Evolutionary conservation across 176 grass and related monocot genomes (phyloP).

Genomic region (Rhynchospora pubera): DNA sequence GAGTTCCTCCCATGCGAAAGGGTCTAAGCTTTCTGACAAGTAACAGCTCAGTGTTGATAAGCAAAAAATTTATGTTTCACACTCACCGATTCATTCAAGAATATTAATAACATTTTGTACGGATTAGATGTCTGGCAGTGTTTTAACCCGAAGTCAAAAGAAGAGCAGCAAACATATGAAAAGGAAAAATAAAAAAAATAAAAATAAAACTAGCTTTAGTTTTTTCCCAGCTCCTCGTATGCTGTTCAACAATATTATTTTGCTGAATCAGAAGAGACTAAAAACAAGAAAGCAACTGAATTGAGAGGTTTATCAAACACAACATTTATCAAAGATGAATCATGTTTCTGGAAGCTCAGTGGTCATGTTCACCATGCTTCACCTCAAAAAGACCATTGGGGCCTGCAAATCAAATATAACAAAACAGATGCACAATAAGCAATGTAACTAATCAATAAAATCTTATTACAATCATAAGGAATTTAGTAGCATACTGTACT

Average conservation of each 20-base stretch:
- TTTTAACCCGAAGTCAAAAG: not conserved
- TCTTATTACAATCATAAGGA: not conserved
- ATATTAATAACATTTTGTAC: not conserved
- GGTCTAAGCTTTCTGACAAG: no score
- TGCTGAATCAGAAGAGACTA: slow-evolving; percentile 13
- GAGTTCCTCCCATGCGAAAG: not conserved
- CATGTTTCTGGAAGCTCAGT: slow-evolving; percentile 10
- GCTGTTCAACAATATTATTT: slow-evolving; percentile 45
- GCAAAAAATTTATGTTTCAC: not conserved
- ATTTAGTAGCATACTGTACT: not conserved
- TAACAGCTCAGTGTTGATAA: no score
- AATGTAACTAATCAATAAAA: not conserved
- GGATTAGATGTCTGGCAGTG: not conserved
- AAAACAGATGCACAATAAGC: not conserved
- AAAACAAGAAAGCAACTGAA: slow-evolving; percentile 27
- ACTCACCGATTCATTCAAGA: not conserved
- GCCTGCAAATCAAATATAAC: slow-evolving; percentile 33
- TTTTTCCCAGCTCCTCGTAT: slow-evolving; percentile 28
- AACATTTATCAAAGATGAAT: slow-evolving; percentile 11
- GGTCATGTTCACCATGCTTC: slow-evolving; percentile 49
- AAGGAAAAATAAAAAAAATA: not conserved
- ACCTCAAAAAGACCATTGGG: slow-evolving; percentile 69
- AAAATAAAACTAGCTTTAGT: slow-evolving; percentile 23
- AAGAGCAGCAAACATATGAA: not conserved
- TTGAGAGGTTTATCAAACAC: slow-evolving; percentile 20